Base-by-base conservation (phyloP, 2,329 filamentous ascomycete genomes). In the Triangularia verruculosa region DNA sequence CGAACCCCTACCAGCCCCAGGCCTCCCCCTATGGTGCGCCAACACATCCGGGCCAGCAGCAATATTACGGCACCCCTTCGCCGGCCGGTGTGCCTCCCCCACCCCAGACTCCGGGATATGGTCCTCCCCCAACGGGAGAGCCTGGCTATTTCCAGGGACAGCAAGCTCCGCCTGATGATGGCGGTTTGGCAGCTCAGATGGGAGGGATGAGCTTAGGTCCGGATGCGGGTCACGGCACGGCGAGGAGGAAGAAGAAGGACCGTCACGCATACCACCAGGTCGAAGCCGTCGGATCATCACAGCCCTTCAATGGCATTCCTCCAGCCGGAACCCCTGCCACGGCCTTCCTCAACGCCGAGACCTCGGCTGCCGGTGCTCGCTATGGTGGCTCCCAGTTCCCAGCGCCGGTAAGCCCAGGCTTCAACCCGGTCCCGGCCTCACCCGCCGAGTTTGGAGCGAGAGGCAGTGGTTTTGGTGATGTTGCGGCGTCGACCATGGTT, bases 211-310 rank as follows among this genome's bases (percentile, higher is more conserved):
- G 83, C 47, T 79, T 96, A 69, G 80, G 83, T 51, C 77, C 81
- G 52, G 69, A 70, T 39, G 11, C 66, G 9, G 79, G 81, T 34
- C 75, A 84, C 17, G 68, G 69, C 57, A 79, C 80, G 2, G 78
- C 78, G 63, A 83, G 87, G 74, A 90, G 82, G 76, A 92, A 93
- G 83, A 98, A 97, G 86, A 97, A 97, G 83, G 90, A 97, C 75
- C 87, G 92, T 64, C 94, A 98, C 78, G 94, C 93, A 67, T 91
- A 96, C 76, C 94, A 98, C 76, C 89, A 87, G 43, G 86, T 98
- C 60, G 92, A 94, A 68, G 86, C 90, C 22, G 82, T 82, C 4
- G 86, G 87, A 57, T 87, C 86, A 32, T 86, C 88, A 5, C 87
- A 90, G 72, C 79, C 86, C 11, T 91, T 90, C 78, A 89, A 89